Base-by-base conservation (phyloP, 106 monocot genomes). In the Triglochin maritima region DNA sequence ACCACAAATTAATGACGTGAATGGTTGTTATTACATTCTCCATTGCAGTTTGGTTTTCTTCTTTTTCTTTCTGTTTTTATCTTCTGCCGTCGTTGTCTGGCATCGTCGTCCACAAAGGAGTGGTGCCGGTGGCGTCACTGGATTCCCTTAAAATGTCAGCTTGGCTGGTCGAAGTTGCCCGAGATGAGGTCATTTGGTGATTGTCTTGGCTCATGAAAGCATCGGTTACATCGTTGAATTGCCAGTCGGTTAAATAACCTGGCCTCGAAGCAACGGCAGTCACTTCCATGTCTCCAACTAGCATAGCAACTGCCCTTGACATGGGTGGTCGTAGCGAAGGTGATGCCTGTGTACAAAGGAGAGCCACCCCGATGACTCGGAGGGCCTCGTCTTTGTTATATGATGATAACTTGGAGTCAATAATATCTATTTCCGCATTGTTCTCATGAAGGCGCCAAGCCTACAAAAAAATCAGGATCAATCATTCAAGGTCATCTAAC, bases 261-360 rank as follows among this genome's bases (percentile, higher is more conserved):
- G 92, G 92, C 62, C 56, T 82, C 51, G 71, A 60, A n/a, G 51
- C 77, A 43, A 92, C 85, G 6, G 81, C 73, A 6, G 58, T 49
- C 44, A 87, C 63, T 56, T 83, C 87, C 2, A 70, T 54, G 44
- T 92, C 92, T 11, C 92, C 92, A 2, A 78, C 16, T 7, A 92
- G 69, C 87, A 88, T 92, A 8, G 82, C 79, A 12, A 92, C 87
- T 49, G 81, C 85, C 15, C 85, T 69, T 15, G 92, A 87, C 92
- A 92, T 92, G 7, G 78, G 66, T 4, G 87, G 92, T 9, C 92
- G 78, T 16, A 83, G 76, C 58, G 53, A 51, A 1, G 92, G 83
- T 8, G 87, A 85, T 63, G 85, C 81, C 44, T 92, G 92, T 2
- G 81, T 92, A 81, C 92, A 92, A 7, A 92, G 77, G 46, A 92